Evolutionary conservation across 2,329 filamentous ascomycete genomes (phyloP), one percentile per base, ranked within the genome.

Genomic region (Aspergillus sp.): DNA sequence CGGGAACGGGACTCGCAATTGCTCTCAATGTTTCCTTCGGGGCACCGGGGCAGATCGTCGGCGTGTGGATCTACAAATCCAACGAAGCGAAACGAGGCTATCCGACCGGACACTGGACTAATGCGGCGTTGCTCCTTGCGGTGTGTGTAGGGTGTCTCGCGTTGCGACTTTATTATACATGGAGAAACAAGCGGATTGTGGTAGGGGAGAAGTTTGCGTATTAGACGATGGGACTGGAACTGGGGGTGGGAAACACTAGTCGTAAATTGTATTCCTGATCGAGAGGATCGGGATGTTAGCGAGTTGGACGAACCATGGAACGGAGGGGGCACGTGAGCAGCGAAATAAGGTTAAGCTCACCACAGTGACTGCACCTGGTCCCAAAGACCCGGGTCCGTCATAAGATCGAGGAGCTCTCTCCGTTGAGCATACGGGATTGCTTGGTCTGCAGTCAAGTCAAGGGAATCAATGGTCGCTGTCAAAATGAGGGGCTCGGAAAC

Each of bases 51-150:
- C 88, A 91, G 72, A 91, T 91, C 46, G 83, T 86, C 0, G 89
- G 88, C 0, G 87, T 90, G 1, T 91, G 87, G 87, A 90, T 90
- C 62, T 91, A 90, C 75, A 88, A 88, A 68, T 79, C 84, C 1
- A 75, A 83, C 11, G 87, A 91, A 72, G 82, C 81, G 18, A 71
- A 76, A 22, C 74, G 65, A 10, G 88, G 89, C 0, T 91, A 89
- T 70, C 87, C 87, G 0, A 90, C 87, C 0, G 89, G 89, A 0
- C 88, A 91, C 69, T 90, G 85, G 84, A 83, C 82, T 4, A 89
- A 89, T 69, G 85, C 85, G 2, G 86, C 76, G 11, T 72, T 89
- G 64, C 67, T 89, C 46, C 76, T 89, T 12, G 82, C 87, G 60
- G 86, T 87, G 0, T 78, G 82, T 1, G 79, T 77, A 0, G 85